phyloP scores from a whole-genome alignment of 2,329 filamentous ascomycete genomes.

The Chrysosphaeria jannelii region DNA sequence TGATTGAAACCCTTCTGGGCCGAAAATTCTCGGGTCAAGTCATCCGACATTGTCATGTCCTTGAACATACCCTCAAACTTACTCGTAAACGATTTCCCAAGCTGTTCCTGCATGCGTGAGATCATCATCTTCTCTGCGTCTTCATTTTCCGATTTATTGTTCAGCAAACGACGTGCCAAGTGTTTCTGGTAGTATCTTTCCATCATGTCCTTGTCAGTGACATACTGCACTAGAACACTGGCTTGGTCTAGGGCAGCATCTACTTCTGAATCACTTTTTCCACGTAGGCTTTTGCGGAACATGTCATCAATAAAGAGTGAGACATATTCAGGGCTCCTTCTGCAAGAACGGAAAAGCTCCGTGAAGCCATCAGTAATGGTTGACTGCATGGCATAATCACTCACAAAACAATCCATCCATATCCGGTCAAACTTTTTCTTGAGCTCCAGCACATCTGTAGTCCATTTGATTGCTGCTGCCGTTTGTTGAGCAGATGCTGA shows the following conservation, averaged over 20 bases:
- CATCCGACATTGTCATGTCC: constrained; percentile 69
- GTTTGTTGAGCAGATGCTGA: constrained; percentile 42
- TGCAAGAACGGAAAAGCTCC: constrained; percentile 80
- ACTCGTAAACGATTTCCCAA: constrained; percentile 76
- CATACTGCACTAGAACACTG: constrained; percentile 60
- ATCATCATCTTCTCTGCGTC: constrained; percentile 93
- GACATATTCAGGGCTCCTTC: constrained; percentile 64
- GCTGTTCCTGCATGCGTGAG: constrained; percentile 82
- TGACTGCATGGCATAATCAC: constrained; percentile 50
- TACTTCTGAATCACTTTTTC: constrained; percentile 69
- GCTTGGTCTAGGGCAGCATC: constrained; percentile 68
- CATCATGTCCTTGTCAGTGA: constrained; percentile 80
- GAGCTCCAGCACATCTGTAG: constrained; percentile 59
- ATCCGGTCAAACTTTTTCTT: constrained; percentile 77
- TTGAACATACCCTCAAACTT: constrained; percentile 97
- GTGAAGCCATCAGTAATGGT: constrained; percentile 65
- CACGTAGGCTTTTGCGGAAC: constrained; percentile 75
- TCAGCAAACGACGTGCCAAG: constrained; percentile 57
- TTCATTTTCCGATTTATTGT: constrained; percentile 67
- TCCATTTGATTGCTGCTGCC: constrained; percentile 72
- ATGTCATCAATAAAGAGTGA: constrained; percentile 95
- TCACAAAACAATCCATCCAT: constrained; percentile 39
- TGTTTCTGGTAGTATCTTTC: constrained; percentile 98
- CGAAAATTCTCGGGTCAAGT: constrained; percentile 51
- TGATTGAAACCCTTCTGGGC: constrained; percentile 15